These are phyloP conservation scores for Metschnikowia koreensis DNA, from an alignment of 805 yeast genomes.

Conservation along the genomic window DNA sequence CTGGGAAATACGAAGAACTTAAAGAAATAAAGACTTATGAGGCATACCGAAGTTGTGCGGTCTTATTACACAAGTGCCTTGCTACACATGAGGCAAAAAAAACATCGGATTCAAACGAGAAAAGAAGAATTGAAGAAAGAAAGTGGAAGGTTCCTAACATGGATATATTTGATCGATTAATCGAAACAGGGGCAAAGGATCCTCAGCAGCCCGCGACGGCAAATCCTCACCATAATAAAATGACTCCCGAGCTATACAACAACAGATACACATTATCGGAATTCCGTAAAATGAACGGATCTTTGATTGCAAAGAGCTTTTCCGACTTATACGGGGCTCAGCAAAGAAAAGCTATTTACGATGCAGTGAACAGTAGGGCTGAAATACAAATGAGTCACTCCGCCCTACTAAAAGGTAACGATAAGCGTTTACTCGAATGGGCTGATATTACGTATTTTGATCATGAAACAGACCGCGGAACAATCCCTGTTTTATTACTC, in stretches of 20 bases:
- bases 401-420: background rate
- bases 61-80: background rate
- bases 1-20: background rate
- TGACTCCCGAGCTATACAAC: background rate
- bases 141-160: background rate
- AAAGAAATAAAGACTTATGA: background rate
- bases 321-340: background rate
- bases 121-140: background rate
- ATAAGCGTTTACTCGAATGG: background rate
- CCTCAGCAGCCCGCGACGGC: no score
- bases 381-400: background rate
- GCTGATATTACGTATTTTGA: background rate
- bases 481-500: background rate
- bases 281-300: background rate
- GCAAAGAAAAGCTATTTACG: background rate
- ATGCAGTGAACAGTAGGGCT: background rate
- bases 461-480: background rate
- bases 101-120: background rate
- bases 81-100: background rate
- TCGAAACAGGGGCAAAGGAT: background rate
- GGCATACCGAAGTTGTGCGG: background rate
- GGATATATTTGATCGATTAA: background rate
- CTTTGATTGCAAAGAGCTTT: background rate
- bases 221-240: background rate
- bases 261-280: background rate